phyloP scores from a whole-genome alignment of 306 rosid species.

The Quercus gilva region DNA sequence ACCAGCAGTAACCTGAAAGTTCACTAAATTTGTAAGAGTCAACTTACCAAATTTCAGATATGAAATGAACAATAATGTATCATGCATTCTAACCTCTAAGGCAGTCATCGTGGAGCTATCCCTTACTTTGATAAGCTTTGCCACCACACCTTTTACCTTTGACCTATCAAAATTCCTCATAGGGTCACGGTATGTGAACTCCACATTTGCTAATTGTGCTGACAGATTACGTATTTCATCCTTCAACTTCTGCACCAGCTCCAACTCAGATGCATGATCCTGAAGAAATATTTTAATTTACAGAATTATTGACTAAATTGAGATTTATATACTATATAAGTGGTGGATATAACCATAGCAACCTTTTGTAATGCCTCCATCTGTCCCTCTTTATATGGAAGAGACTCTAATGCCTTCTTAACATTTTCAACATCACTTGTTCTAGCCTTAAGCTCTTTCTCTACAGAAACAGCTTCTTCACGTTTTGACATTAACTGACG shows the following conservation, averaged over 20 bases:
- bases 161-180: slow-evolving; percentile 83
- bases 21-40: slow-evolving; percentile 9
- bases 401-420: slow-evolving; percentile 57
- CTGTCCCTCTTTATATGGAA: slow-evolving; percentile 75
- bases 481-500: slow-evolving; percentile 69
- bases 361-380: slow-evolving; percentile 91
- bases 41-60: slow-evolving; percentile 9
- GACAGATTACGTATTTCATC: slow-evolving; percentile 82
- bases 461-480: slow-evolving; percentile 83
- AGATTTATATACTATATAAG: slow-evolving; percentile 8
- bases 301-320: slow-evolving; percentile 15
- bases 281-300: slow-evolving; percentile 25
- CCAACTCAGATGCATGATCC: slow-evolving; percentile 77
- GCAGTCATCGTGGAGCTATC: slow-evolving; percentile 84
- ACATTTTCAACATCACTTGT: slow-evolving; percentile 61
- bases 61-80: slow-evolving; percentile 5
- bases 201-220: slow-evolving; percentile 68
- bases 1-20: slow-evolving; percentile 85
- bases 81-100: slow-evolving; percentile 65
- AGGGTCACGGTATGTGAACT: slow-evolving; percentile 78
- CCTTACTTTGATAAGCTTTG: slow-evolving; percentile 87
- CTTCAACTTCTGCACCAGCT: slow-evolving; percentile 68
- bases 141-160: slow-evolving; percentile 93
- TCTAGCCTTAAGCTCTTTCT: slow-evolving; percentile 63
- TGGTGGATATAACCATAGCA: slow-evolving; percentile 28